Evolutionary conservation across 2,329 filamentous ascomycete genomes (phyloP), one percentile per base, ranked within the genome.

Genomic region (Aspergillus alliaceus): DNA sequence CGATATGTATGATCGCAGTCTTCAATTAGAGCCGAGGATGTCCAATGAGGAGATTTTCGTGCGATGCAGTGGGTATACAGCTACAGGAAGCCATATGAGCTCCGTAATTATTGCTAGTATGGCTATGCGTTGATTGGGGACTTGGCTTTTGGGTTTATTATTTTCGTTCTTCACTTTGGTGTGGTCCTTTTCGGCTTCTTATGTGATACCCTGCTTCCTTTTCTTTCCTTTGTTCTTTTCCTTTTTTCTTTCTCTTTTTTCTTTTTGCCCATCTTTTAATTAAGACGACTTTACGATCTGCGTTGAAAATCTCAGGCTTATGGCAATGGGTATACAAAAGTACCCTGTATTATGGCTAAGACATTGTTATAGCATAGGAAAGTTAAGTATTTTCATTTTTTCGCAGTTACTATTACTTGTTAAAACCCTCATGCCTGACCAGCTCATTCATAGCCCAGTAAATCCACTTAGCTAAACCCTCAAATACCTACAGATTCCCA

Each of bases 1-100:
- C 73, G 91, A 96, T 79, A 96, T 96, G 93, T 97, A 97, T 80
- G 91, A 96, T 76, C 91, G 91, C 82, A 96, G 91, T 77, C 80
- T 97, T 76, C 82, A 86, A 68, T 86, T 97, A 56, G 93, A 98
- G 75, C 93, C 93, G 60, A 85, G 93, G 66, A 93, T 96, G 79
- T 84, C 92, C 67, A 93, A 96, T 78, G 93, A 97, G 72, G 93
- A 96, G 79, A 96, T 96, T 82, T 5, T 59, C 14, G 96, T 96
- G 80, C 91, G 52, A 12, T 29, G 49, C 6, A 35, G 32, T 1
- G 51, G 35, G n/a, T 60, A 62, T 40, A 51, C 56, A 0, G 53
- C 61, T 1, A 59, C 61, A 0, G 61, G 59, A 4, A 62, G 57
- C 31, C 55, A 62, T 54, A 62, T 64, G 61, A 59, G 53, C 32